Conservation (phyloP, 129 eudicot genomes). For the Tagetes erecta region DNA sequence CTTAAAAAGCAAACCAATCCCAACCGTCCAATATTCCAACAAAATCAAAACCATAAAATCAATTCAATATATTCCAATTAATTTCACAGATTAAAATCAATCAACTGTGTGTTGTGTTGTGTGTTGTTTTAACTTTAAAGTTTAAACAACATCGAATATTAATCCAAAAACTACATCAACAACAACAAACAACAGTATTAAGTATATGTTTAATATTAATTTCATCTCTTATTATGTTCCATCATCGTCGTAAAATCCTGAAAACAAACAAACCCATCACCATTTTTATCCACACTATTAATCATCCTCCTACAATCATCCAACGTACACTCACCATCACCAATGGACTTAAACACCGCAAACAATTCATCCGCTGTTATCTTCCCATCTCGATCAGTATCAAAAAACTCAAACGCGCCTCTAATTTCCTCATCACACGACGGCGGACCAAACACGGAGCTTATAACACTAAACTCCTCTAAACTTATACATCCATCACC, state of each 20-base stretch:
- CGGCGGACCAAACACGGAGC: slow-evolving; percentile 66
- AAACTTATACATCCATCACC: slow-evolving; percentile 81
- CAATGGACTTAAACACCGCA: slow-evolving; percentile 52
- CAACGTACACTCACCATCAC: slow-evolving; percentile 62
- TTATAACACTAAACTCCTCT: slow-evolving; percentile 57
- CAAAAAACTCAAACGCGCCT: slow-evolving; percentile 70
- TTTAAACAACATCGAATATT: too few relatives aligned
- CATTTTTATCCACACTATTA: slow-evolving; percentile 58
- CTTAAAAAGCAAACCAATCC: too few relatives aligned
- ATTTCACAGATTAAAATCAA: too few relatives aligned
- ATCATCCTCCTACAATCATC: slow-evolving; percentile 92
- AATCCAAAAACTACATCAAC: too few relatives aligned
- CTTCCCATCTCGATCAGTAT: slow-evolving; percentile 73
- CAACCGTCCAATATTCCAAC: too few relatives aligned
- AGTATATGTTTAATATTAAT: too few relatives aligned
- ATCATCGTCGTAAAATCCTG: slow-evolving; percentile 78
- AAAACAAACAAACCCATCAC: slow-evolving; percentile 85
- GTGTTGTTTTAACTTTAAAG: too few relatives aligned
- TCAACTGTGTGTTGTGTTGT: too few relatives aligned
- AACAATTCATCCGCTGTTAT: slow-evolving; percentile 72
- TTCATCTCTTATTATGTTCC: slow-evolving; percentile 38
- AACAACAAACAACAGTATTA: too few relatives aligned
- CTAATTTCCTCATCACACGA: slow-evolving; percentile 53
- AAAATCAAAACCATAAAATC: too few relatives aligned
- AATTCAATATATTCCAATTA: too few relatives aligned